Conservation (phyloP, 208 protist species). For the Herpetomonas tarakana region DNA sequence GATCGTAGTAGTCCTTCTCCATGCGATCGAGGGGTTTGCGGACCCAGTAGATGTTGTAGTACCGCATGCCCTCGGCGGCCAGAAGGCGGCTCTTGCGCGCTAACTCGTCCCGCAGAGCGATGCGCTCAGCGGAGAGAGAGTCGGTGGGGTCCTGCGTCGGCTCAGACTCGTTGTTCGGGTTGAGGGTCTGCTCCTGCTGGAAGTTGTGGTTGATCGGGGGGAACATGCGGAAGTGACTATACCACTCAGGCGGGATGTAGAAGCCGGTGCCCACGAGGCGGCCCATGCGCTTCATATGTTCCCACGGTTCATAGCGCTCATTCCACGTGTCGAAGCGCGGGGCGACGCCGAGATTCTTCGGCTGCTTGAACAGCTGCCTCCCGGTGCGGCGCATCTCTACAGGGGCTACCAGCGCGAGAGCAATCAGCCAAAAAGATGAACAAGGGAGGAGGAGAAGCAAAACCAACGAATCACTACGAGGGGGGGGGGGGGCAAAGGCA, state of each 20-base stretch:
- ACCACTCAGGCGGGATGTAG: slow-evolving; percentile 92
- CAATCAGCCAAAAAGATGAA: background rate
- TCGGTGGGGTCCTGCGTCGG: slow-evolving; percentile 72
- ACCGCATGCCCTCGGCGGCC: slow-evolving; percentile 88
- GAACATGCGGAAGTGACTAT: slow-evolving; percentile 93
- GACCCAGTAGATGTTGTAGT: slow-evolving; percentile 92
- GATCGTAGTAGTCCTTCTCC: slow-evolving; percentile 86
- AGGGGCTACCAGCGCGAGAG: background rate
- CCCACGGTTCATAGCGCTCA: slow-evolving; percentile 90
- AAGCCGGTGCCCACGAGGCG: slow-evolving; percentile 86
- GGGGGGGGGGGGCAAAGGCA: background rate
- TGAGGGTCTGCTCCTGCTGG: slow-evolving; percentile 86
- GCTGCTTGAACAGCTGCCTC: slow-evolving; percentile 56
- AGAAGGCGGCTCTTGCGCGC: slow-evolving; percentile 77
- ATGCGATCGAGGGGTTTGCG: slow-evolving; percentile 90
- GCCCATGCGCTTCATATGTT: slow-evolving; percentile 88
- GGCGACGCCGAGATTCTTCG: slow-evolving; percentile 86
- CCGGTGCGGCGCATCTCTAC: slow-evolving; percentile 37
- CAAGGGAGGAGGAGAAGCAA: background rate
- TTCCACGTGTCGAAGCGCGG: slow-evolving; percentile 89
- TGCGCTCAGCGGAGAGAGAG: slow-evolving; percentile 53
- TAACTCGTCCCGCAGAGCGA: slow-evolving; percentile 76
- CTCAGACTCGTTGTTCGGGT: slow-evolving; percentile 75
- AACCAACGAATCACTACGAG: background rate
- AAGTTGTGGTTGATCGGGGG: slow-evolving; percentile 89